phyloP scores from a whole-genome alignment of 306 rosid species.

The Rosa lucieae region DNA sequence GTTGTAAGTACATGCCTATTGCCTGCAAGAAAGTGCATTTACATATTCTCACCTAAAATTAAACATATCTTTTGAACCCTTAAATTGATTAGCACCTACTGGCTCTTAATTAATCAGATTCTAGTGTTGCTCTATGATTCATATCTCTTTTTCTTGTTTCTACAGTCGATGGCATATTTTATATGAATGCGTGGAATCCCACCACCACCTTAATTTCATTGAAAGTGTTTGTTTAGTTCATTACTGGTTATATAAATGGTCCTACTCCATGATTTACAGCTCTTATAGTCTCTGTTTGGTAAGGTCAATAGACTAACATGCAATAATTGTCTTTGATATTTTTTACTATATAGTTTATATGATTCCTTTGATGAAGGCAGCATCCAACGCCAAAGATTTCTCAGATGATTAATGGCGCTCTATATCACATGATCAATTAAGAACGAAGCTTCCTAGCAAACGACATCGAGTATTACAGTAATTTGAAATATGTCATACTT shows the following conservation, averaged over 20 bases:
- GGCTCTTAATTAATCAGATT: neutral
- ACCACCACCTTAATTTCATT: neutral
- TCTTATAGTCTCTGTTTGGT: neutral
- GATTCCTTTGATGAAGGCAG: neutral
- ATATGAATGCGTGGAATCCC: neutral
- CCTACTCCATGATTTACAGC: neutral
- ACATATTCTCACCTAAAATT: neutral
- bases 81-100: neutral
- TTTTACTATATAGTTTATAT: neutral
- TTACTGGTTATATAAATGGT: neutral
- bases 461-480: neutral
- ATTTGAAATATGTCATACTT: neutral
- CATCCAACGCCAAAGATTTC: neutral
- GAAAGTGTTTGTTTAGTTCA: neutral
- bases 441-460: neutral
- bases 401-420: neutral
- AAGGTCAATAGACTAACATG: neutral
- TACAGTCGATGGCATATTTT: neutral
- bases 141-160: neutral
- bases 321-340: neutral
- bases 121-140: neutral
- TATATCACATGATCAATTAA: neutral
- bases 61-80: neutral
- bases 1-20: neutral
- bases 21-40: neutral